phyloP scores from a whole-genome alignment of 805 yeast species.

The Spathaspora sp. region DNA sequence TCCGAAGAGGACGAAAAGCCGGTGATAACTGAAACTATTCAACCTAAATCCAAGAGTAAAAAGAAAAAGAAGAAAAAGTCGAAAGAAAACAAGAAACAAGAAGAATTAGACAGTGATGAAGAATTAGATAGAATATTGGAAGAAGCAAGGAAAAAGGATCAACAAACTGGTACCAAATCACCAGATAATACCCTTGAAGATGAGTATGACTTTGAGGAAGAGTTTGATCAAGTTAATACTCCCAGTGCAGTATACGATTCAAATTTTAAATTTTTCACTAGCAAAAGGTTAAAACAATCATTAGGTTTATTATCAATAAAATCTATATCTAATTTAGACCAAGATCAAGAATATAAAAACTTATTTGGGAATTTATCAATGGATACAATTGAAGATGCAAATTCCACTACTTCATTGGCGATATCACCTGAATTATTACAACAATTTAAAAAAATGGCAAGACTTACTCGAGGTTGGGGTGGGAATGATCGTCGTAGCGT shows the following conservation, averaged over 20 bases:
- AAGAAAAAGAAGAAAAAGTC: slow-evolving; percentile 11
- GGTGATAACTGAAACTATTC: slow-evolving; percentile 7
- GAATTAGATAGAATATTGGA: slow-evolving; percentile 55
- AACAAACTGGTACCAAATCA: not conserved
- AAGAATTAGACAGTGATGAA: slow-evolving; percentile 44
- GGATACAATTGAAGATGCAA: slow-evolving; percentile 71
- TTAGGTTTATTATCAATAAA: slow-evolving; percentile 41
- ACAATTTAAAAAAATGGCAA: slow-evolving; percentile 56
- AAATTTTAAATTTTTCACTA: slow-evolving; percentile 44
- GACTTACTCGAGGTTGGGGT: slow-evolving; percentile 77
- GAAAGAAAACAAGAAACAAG: slow-evolving; percentile 10
- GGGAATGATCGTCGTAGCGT: slow-evolving; percentile 70
- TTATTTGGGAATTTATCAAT: slow-evolving; percentile 69
- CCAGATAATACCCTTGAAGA: slow-evolving; percentile 22
- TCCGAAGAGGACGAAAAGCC: slow-evolving; percentile 13
- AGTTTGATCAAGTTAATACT: slow-evolving; percentile 16
- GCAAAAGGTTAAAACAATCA: slow-evolving; percentile 37
- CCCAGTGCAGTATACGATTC: slow-evolving; percentile 40
- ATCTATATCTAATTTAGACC: slow-evolving; percentile 56
- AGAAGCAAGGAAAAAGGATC: slow-evolving; percentile 32
- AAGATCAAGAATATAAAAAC: slow-evolving; percentile 68
- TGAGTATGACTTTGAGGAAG: slow-evolving; percentile 22
- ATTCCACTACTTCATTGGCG: slow-evolving; percentile 66
- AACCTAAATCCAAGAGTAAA: slow-evolving; percentile 4
- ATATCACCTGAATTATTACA: slow-evolving; percentile 65